Evolutionary conservation across 352 stramenopile species (phyloP).

Genomic region (Globisporangium camurandrum): DNA sequence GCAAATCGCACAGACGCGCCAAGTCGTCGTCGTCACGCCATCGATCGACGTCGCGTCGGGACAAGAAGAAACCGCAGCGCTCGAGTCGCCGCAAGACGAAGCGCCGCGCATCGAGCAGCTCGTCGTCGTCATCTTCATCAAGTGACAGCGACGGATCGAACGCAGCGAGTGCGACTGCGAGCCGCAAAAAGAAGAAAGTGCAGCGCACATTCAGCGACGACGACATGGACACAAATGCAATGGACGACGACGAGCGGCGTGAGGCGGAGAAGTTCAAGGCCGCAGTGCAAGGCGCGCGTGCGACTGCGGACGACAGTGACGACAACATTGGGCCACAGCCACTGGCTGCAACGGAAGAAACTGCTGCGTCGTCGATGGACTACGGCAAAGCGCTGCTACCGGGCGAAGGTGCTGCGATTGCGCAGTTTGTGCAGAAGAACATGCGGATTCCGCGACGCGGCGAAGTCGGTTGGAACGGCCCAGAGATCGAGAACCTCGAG

Average conservation of each 20-base stretch:
- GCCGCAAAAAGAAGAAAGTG: constrained; percentile 17
- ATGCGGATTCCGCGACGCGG: constrained; percentile 97
- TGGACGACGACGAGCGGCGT: constrained; percentile 49
- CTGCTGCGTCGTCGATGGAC: constrained; percentile 45
- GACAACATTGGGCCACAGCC: constrained; percentile 85
- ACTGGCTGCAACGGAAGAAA: constrained; percentile 37
- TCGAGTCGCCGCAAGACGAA: constrained; percentile 10
- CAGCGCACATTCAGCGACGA: constrained; percentile 11
- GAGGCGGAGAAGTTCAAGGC: constrained; percentile 88
- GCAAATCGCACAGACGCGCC: constrained; percentile 15
- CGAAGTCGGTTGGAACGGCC: constrained; percentile 94
- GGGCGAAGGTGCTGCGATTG: constrained; percentile 93
- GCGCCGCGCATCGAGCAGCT: constrained; percentile 6
- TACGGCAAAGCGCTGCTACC: constrained; percentile 92
- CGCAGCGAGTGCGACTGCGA: constrained; percentile 8
- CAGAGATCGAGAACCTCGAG: constrained; percentile 97
- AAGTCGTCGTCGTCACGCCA: constrained; percentile 16
- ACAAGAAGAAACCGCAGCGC: constrained; percentile 10
- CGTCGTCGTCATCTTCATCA: constrained; percentile 1
- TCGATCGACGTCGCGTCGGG: constrained; percentile 20
- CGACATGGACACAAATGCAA: constrained; percentile 15
- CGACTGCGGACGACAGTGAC: constrained; percentile 65
- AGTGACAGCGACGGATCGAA: constrained; percentile 12
- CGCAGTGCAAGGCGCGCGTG: constrained; percentile 62
- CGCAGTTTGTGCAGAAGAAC: constrained; percentile 98